These are phyloP conservation scores for Theileria sp. DNA, from an alignment of 169 alveolate genomes.

Conservation along the genomic window DNA sequence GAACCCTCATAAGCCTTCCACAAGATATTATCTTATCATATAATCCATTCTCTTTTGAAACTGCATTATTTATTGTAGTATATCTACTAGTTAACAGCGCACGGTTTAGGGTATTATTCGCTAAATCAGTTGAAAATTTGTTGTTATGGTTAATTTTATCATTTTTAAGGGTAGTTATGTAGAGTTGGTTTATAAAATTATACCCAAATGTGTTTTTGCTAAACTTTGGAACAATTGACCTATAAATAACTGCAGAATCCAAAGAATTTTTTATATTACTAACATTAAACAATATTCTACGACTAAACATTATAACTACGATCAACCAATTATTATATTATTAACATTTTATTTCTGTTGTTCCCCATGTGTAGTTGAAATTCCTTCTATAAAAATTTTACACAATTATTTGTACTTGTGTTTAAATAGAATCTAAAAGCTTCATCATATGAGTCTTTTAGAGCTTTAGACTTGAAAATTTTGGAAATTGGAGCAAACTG, in stretches of 20 bases:
- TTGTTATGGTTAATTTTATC: background rate
- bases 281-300: background rate
- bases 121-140: background rate
- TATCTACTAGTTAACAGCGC: background rate
- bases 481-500: constrained; percentile 63
- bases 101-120: background rate
- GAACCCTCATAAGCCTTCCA: constrained; percentile 49
- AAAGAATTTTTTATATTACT: background rate
- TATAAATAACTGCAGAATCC: background rate
- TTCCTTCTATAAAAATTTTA: constrained; percentile 34
- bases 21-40: constrained; percentile 20
- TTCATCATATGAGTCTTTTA: constrained; percentile 52
- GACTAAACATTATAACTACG: background rate
- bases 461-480: constrained; percentile 27
- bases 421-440: constrained; percentile 53
- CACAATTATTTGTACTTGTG: constrained; percentile 23
- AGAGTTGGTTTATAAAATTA: background rate
- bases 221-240: constrained; percentile 3
- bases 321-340: too few relatives aligned
- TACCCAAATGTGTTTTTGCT: background rate
- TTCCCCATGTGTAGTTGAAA: background rate
- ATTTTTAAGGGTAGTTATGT: background rate
- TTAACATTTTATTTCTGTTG: background rate
- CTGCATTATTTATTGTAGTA: background rate
- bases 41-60: background rate